A percentile compares a stretch with the other conserved stretches of the same genome.
These are phyloP conservation scores for Teratosphaeria epicoccoides DNA, from an alignment of 2,329 filamentous ascomycete species.

Conservation along the genomic window DNA sequence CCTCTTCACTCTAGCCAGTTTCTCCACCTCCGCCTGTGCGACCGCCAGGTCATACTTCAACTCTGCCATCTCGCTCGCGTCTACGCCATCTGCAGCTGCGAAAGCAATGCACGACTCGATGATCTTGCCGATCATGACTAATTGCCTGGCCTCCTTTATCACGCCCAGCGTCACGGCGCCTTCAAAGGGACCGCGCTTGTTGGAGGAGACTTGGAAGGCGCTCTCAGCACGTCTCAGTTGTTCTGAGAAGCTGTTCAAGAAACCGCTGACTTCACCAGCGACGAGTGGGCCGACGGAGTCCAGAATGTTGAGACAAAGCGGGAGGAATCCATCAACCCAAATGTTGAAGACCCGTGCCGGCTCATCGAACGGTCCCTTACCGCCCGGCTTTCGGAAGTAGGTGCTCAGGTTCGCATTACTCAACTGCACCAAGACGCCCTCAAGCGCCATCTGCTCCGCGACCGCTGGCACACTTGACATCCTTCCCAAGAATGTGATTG, in stretches of 20 bases:
- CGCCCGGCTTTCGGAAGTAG: constrained; percentile 57
- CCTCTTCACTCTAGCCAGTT: constrained; percentile 54
- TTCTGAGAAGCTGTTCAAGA: constrained; percentile 79
- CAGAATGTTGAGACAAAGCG: constrained; percentile 79
- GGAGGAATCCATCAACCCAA: constrained; percentile 81
- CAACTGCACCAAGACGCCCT: constrained; percentile 70
- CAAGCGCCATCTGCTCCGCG: constrained; percentile 81
- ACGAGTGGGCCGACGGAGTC: constrained; percentile 70
- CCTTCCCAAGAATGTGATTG: constrained; percentile 76
- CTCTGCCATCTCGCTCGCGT: constrained; percentile 53
- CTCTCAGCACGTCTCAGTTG: constrained; percentile 63
- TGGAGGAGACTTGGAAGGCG: constrained; percentile 49
- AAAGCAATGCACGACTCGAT: constrained; percentile 54
- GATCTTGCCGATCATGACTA: constrained; percentile 65
- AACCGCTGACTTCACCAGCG: constrained; percentile 72
- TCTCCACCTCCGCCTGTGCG: constrained; percentile 73
- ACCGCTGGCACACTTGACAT: constrained; percentile 70
- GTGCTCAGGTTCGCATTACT: constrained; percentile 68
- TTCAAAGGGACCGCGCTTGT: constrained; percentile 31
- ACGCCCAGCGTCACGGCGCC: constrained; percentile 61
- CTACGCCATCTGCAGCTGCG: constrained; percentile 52
- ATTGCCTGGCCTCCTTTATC: constrained; percentile 66
- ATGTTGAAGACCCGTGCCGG: constrained; percentile 71
- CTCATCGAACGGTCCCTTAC: constrained; percentile 69
- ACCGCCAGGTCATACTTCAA: constrained; percentile 64